A percentile compares a stretch with the other conserved stretches of the same genome.
Evolutionary conservation across 208 protist genomes (phyloP).

Genomic region (Crithidia acanthocephali): DNA sequence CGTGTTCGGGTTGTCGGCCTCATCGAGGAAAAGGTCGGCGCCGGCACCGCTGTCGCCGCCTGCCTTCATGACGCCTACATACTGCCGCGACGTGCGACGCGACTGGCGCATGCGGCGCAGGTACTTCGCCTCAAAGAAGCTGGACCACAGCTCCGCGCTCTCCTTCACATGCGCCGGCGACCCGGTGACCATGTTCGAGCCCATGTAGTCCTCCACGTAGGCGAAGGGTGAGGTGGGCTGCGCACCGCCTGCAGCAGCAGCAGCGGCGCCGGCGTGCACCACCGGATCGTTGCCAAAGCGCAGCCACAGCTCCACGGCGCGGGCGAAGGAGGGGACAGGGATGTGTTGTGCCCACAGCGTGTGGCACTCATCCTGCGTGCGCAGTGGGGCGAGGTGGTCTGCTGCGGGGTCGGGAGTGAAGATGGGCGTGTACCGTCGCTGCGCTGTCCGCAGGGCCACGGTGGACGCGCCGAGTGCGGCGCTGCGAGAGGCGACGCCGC

Average conservation of each 20-base stretch:
- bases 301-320: slow-evolving; percentile 68
- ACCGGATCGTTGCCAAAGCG: slow-evolving; percentile 91
- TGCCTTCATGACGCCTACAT: slow-evolving; percentile 52
- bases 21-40: slow-evolving; percentile 60
- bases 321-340: slow-evolving; percentile 45
- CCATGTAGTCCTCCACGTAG: slow-evolving; percentile 88
- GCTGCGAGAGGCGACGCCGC: background rate
- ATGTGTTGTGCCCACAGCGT: slow-evolving; percentile 58
- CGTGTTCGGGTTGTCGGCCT: slow-evolving; percentile 83
- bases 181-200: slow-evolving; percentile 76
- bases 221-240: slow-evolving; percentile 69
- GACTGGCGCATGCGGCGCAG: slow-evolving; percentile 58
- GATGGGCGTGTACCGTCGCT: slow-evolving; percentile 81
- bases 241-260: background rate
- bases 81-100: slow-evolving; percentile 49
- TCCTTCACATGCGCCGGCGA: slow-evolving; percentile 53
- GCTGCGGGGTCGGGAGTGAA: slow-evolving; percentile 46
- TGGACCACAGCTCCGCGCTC: slow-evolving; percentile 70
- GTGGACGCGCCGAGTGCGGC: background rate
- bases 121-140: slow-evolving; percentile 59
- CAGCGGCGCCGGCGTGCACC: slow-evolving; percentile 57
- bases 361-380: slow-evolving; percentile 58
- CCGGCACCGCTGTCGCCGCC: slow-evolving; percentile 1
- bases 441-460: background rate
- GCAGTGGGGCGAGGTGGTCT: slow-evolving; percentile 51